phyloP scores from a whole-genome alignment of 179 eudicot species.

The Heliamphora pulchella region DNA sequence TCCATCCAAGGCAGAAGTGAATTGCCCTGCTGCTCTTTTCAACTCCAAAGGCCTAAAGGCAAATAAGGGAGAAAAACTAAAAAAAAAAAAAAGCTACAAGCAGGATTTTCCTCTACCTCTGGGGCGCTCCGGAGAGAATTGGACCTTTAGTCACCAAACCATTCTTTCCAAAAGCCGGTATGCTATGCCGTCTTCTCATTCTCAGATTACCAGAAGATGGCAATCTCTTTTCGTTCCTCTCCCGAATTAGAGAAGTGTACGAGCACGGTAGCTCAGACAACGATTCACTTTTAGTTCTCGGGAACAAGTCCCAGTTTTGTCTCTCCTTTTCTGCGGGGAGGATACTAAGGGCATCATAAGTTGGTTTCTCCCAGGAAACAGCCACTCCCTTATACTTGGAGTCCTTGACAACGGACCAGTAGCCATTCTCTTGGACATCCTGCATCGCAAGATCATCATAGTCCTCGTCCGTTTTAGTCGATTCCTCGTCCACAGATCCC shows the following conservation, averaged over 20 bases:
- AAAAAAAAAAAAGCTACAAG: neutral
- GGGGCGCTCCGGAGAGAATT: slow-evolving; percentile 19
- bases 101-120: slow-evolving; percentile 13
- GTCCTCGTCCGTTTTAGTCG: slow-evolving; percentile 85
- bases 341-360: slow-evolving; percentile 11
- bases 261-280: slow-evolving; percentile 22
- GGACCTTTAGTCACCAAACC: slow-evolving; percentile 23
- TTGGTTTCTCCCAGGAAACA: slow-evolving; percentile 19
- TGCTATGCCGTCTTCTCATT: slow-evolving; percentile 57
- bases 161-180: slow-evolving; percentile 43
- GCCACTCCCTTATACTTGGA: slow-evolving; percentile 3
- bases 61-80: neutral
- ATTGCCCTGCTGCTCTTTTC: neutral
- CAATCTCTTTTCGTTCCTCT: slow-evolving; percentile 10
- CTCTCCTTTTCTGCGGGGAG: slow-evolving; percentile 26
- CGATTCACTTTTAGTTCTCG: slow-evolving; percentile 50
- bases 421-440: slow-evolving; percentile 55
- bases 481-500: slow-evolving; percentile 92
- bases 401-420: slow-evolving; percentile 36
- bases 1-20: neutral
- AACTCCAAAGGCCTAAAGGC: neutral
- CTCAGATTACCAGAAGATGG: slow-evolving; percentile 21
- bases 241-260: neutral
- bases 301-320: slow-evolving; percentile 27
- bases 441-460: slow-evolving; percentile 88